phyloP scores from a whole-genome alignment of 345 rosid genomes.

The Eucalyptus regnans region DNA sequence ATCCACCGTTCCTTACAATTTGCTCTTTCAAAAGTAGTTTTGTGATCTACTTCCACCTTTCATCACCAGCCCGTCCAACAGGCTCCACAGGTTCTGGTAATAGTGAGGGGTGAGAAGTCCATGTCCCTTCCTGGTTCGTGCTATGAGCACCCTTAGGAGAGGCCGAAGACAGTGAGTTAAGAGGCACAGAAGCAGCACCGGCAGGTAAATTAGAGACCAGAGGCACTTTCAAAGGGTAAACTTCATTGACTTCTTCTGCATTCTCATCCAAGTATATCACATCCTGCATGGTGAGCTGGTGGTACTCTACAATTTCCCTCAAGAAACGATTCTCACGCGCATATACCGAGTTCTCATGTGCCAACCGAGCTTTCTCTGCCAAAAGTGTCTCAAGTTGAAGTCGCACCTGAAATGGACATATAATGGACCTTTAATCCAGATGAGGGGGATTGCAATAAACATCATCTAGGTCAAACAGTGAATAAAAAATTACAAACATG shows the following conservation, averaged over 20 bases:
- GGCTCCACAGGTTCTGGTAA: not conserved
- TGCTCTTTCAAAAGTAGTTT: not conserved
- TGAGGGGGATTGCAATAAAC: not conserved
- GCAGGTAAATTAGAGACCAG: slow-evolving; percentile 15
- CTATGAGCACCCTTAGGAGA: not conserved
- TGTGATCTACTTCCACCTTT: not conserved
- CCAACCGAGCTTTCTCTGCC: slow-evolving; percentile 92
- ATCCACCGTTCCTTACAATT: not conserved
- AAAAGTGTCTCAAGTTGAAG: slow-evolving; percentile 87
- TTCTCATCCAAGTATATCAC: slow-evolving; percentile 84
- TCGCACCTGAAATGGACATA: slow-evolving; percentile 33
- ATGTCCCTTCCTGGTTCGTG: not conserved
- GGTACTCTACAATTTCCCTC: slow-evolving; percentile 90
- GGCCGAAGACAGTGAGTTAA: not conserved
- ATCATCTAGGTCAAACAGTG: not conserved
- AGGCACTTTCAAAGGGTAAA: slow-evolving; percentile 49
- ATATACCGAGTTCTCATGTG: slow-evolving; percentile 81
- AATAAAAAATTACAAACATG: not conserved
- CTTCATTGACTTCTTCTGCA: slow-evolving; percentile 79
- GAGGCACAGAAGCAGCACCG: not conserved
- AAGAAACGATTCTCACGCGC: slow-evolving; percentile 86
- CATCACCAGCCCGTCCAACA: not conserved
- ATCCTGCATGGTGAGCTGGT: slow-evolving; percentile 95
- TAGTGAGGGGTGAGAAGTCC: not conserved
- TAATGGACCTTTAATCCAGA: not conserved